Base-by-base conservation (phyloP, 331 rosid species). In the Acacia concinna region DNA sequence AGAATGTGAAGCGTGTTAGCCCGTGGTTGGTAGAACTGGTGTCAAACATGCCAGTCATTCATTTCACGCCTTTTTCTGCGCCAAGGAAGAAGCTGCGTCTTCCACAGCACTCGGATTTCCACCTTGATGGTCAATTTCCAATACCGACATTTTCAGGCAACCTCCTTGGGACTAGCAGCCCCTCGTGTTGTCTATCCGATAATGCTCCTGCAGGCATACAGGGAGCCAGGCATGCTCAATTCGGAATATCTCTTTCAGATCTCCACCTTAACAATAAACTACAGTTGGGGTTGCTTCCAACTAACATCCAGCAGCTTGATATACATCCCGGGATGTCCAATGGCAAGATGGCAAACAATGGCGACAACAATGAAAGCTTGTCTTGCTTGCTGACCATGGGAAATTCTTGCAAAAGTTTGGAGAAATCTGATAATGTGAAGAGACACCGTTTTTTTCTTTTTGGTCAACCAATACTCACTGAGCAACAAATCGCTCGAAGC, bases 191-290 rank as follows among this genome's bases (percentile, higher is more conserved):
- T 93, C 83, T 86, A 75, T 84, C 93, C 28, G 92, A 91, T 81
- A 86, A 89, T 89, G 89, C 99, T 88, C 89, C 98, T 86, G 92
- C 93, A 93, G 93, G 99, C 96, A 96, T 96, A 89, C 99, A 96
- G 99, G 98, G 99, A 96, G 99, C 99, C 99, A 96, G 99, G 99
- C 99, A 96, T 90, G 85, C 99, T 90, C 99, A 89, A 89, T 87
- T 90, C 87, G 95, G 98, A 85, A 80, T 88, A 83, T 87, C 99
- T 88, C 83, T 90, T 21, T 86, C 94, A 71, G 92, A 91, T 90
- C 88, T 93, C 91, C 93, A 91, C 89, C 89, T 86, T 74, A 81
- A 85, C 86, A 88, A 78, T 79, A 92, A 90, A 86, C 85, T 87
- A 77, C 94, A 91, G 81, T 74, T 86, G 40, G 99, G 93, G 87